These are phyloP conservation scores for Erythrobasidium yunnanense DNA, from an alignment of 768 basidiomycete species.

Conservation along the genomic window DNA sequence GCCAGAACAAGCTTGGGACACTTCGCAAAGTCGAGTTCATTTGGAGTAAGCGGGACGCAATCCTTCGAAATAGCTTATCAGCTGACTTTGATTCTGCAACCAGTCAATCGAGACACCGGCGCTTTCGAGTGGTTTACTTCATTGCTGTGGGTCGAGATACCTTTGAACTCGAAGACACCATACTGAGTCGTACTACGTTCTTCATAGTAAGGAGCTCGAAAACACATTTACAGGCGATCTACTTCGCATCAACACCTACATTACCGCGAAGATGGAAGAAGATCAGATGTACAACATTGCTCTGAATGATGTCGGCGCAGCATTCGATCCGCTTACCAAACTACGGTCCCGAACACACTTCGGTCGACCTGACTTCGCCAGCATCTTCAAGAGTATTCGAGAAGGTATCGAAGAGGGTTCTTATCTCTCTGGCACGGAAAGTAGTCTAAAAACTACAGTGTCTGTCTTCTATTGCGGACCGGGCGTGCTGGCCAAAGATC, in stretches of 20 bases:
- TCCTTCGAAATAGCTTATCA: slow-evolving; percentile 27
- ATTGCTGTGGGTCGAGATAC: slow-evolving; percentile 49
- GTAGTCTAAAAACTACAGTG: slow-evolving; percentile 71
- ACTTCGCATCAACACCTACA: slow-evolving; percentile 78
- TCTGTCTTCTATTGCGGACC: slow-evolving; percentile 47
- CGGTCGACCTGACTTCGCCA: slow-evolving; percentile 79
- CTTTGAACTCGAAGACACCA: not conserved
- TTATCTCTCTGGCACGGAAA: slow-evolving; percentile 66
- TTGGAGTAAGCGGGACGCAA: slow-evolving; percentile 47
- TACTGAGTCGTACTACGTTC: not conserved
- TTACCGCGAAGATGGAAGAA: slow-evolving; percentile 72
- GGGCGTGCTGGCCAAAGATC: slow-evolving; percentile 58
- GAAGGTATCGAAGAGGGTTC: slow-evolving; percentile 66
- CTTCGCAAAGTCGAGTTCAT: slow-evolving; percentile 86
- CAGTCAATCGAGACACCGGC: slow-evolving; percentile 57
- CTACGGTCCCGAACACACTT: slow-evolving; percentile 76
- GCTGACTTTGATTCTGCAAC: not conserved
- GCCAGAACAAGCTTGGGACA: slow-evolving; percentile 60
- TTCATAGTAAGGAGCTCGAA: slow-evolving; percentile 17
- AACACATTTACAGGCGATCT: slow-evolving; percentile 60
- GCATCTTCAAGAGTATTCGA: slow-evolving; percentile 63
- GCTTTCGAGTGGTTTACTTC: slow-evolving; percentile 97
- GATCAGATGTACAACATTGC: slow-evolving; percentile 65
- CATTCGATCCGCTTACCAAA: slow-evolving; percentile 74
- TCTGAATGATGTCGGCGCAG: slow-evolving; percentile 60